Evolutionary conservation across 352 stramenopile species (phyloP).

Genomic region (Phytopythium cucurbitacearum): DNA sequence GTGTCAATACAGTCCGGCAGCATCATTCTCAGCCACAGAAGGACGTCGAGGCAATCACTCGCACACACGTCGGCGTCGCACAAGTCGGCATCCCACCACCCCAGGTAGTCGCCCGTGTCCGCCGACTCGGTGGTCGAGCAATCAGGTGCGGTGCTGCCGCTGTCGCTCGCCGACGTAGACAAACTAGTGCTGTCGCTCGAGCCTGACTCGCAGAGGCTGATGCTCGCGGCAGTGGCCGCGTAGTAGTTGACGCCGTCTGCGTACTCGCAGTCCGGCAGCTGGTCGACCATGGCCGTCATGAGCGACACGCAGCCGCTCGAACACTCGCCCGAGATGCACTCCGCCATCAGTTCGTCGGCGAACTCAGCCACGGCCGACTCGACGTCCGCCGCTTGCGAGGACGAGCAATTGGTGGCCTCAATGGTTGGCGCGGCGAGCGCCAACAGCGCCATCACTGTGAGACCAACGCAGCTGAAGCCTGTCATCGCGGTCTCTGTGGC

Average conservation of each 20-base stretch:
- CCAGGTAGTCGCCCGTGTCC: neutral
- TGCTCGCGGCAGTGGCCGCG: neutral
- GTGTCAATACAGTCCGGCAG: conserved; percentile 1
- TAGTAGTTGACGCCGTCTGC: conserved; percentile 7
- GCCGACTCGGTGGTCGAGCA: neutral
- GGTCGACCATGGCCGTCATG: neutral
- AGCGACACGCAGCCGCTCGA: neutral
- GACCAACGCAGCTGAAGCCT: neutral
- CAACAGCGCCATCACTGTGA: conserved; percentile 5
- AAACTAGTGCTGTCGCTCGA: neutral
- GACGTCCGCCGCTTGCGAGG: neutral
- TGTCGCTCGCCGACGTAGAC: neutral
- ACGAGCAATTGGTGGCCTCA: neutral
- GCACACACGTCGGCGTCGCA: neutral
- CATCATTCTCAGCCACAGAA: neutral
- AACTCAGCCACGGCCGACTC: neutral
- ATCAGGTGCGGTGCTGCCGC: neutral
- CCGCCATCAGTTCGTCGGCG: neutral
- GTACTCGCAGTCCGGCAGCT: conserved; percentile 8
- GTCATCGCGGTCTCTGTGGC: no score
- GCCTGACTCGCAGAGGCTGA: neutral
- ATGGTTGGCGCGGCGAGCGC: neutral
- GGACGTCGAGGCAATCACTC: neutral
- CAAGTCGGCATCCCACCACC: neutral
- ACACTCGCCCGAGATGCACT: neutral